Base-by-base conservation (phyloP, 2,329 filamentous ascomycete species). In the Verticillium isaacii region DNA sequence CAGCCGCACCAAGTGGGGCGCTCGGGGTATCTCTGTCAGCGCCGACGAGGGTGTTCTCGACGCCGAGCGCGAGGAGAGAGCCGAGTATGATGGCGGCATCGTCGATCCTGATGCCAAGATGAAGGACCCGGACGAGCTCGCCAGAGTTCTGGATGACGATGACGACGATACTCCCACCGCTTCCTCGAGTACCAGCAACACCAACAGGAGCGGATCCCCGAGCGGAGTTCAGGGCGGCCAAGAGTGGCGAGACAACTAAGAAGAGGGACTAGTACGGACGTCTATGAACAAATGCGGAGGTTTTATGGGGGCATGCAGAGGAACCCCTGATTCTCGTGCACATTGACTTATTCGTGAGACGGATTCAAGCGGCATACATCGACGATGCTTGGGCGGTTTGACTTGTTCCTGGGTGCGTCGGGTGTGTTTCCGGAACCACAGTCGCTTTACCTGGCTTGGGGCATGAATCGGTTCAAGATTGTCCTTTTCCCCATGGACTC, bases 121-220 rank as follows among this genome's bases (percentile, higher is more conserved):
- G 85, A 80, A 81, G 66, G 86, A 89, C 64, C 86, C 86, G 0
- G 86, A 89, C 70, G 87, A 89, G 72, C 77, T 89, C 61, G 86
- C 86, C 2, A 79, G 77, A 62, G 85, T 81, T 11, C 74, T 89
- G 52, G 82, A 85, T 32, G 82, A 85, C 36, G 85, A 87, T 8
- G 83, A 85, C 17, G 81, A 84, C 5, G 82, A 83, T 1, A 80
- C 72, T 19, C 79, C 64, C 73, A 63, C 62, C n/a, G 62, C 45
- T 25, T 50, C 45, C n/a, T 50, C 45, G 19, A 50, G 59, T 5
- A 60, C 61, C 12, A 58, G 62, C 15, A 65, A 60, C 63, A 65
- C 64, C n/a, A 57, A 58, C 14, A 62, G 65, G 29, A 66, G 60
- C 17, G 73, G 68, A 12, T 66, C 72, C 39, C 74, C 77, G 6